These are phyloP conservation scores for Magnolia changhungtana DNA, from an alignment of 164 flowering plant genomes.

Conservation along the genomic window DNA sequence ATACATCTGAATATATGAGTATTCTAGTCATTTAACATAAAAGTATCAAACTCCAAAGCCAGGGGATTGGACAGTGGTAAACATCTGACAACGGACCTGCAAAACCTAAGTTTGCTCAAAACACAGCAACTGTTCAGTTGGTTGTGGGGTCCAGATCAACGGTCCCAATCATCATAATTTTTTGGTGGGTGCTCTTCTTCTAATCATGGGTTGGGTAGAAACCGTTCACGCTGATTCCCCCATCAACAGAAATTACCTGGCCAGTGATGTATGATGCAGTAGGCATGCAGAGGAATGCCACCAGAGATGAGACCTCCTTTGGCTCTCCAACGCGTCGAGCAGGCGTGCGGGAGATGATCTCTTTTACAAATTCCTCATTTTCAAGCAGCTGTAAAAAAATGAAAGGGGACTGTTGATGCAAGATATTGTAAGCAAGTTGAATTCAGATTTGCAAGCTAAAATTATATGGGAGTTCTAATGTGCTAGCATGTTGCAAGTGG, in stretches of 20 bases:
- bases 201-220: slow-evolving; percentile 32
- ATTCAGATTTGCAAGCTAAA: background rate
- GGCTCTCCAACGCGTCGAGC: slow-evolving; percentile 60
- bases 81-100: background rate
- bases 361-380: slow-evolving; percentile 36
- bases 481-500: background rate
- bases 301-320: slow-evolving; percentile 63
- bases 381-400: slow-evolving; percentile 37
- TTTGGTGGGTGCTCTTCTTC: background rate
- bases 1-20: too few relatives aligned
- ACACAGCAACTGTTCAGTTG: too few relatives aligned
- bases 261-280: slow-evolving; percentile 86
- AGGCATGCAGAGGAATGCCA: slow-evolving; percentile 72
- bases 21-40: too few relatives aligned
- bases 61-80: too few relatives aligned
- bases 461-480: background rate
- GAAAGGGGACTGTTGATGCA: background rate
- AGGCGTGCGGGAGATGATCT: slow-evolving; percentile 53
- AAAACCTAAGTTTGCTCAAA: too few relatives aligned
- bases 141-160: too few relatives aligned
- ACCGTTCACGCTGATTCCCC: slow-evolving; percentile 68
- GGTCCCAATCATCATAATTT: background rate
- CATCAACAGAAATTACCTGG: slow-evolving; percentile 73
- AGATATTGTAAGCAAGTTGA: background rate
- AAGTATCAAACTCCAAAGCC: too few relatives aligned